Conservation (phyloP, 1,139 yeast genomes). For the Barnettozyma hawaiiensis region DNA sequence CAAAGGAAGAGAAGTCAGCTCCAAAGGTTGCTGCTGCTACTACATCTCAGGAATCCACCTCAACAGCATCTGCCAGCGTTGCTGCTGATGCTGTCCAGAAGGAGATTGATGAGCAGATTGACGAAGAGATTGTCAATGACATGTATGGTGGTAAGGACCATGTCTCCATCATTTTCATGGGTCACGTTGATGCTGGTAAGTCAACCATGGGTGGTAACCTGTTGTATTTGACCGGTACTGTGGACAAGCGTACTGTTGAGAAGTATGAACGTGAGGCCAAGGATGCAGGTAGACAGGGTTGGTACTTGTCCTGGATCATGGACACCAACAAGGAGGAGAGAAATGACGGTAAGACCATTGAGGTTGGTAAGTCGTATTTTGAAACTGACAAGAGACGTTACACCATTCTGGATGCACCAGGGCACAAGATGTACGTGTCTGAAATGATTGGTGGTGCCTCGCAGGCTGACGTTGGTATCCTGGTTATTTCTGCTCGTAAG, state of each 20-base stretch:
- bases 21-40: constrained; percentile 14
- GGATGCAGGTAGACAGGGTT: constrained; percentile 99
- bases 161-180: constrained; percentile 95
- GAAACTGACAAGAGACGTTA: constrained; percentile 97
- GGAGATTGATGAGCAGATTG: constrained; percentile 83
- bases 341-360: constrained; percentile 97
- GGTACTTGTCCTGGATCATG: constrained; percentile 99
- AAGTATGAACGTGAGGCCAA: constrained; percentile 97
- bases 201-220: constrained; percentile 99
- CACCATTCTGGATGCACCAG: constrained; percentile 98
- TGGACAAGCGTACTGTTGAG: constrained; percentile 98
- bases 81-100: constrained; percentile 43
- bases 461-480: constrained; percentile 96
- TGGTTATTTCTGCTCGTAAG: constrained; percentile 95
- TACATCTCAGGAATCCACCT: constrained; percentile 12
- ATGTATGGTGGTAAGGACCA: constrained; percentile 97
- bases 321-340: constrained; percentile 99
- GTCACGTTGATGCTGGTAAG: constrained; percentile 99
- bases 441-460: constrained; percentile 99
- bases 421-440: constrained; percentile 97
- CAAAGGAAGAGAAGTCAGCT: constrained; percentile 1
- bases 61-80: constrained; percentile 18
- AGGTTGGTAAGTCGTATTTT: constrained; percentile 95
- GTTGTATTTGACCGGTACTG: constrained; percentile 89
- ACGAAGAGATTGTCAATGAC: constrained; percentile 82